phyloP scores from a whole-genome alignment of 805 yeast genomes.

The Cyberlindnera mississippiensis region DNA sequence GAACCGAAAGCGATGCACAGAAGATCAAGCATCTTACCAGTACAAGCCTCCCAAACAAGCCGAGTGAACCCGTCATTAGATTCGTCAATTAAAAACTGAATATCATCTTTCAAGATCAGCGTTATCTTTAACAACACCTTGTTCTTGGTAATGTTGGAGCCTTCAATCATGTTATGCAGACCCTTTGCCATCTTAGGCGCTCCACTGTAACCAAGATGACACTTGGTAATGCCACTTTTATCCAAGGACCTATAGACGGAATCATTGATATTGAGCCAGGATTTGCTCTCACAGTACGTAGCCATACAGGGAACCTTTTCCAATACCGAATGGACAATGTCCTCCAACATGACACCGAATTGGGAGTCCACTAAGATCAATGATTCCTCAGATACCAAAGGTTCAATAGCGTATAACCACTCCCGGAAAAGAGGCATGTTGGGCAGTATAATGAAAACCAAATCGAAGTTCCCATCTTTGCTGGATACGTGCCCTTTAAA shows the following conservation, averaged over 20 bases:
- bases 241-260: background rate
- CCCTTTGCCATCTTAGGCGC: background rate
- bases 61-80: background rate
- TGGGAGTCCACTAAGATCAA: slow-evolving; percentile 16
- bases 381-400: background rate
- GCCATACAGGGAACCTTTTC: background rate
- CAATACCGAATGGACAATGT: background rate
- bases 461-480: background rate
- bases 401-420: background rate
- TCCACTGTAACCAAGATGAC: background rate
- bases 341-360: slow-evolving; percentile 15
- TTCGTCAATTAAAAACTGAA: background rate
- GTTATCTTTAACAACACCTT: background rate
- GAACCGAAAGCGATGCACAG: background rate
- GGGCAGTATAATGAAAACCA: background rate
- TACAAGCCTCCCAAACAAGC: background rate
- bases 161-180: background rate
- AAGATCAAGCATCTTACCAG: background rate
- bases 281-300: background rate
- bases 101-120: background rate
- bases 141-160: background rate
- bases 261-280: background rate
- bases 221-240: background rate
- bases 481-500: background rate
- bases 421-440: background rate